Base-by-base conservation (phyloP, 192 early-diverging fungal species). In the Backusella australiensis region DNA sequence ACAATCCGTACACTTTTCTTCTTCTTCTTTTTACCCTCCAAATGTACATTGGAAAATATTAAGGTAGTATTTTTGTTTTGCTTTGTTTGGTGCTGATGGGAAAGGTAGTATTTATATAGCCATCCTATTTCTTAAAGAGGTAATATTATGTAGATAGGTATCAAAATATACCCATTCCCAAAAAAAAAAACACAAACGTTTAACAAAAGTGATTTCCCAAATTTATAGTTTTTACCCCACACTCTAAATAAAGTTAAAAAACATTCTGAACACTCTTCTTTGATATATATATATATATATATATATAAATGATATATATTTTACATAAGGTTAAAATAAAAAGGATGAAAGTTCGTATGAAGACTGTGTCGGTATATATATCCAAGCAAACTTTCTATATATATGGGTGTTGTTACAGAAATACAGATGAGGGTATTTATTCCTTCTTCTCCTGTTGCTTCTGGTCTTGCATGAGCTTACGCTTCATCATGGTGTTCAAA, bases 401-500 rank as follows among this genome's bases (percentile, higher is more conserved):
- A 26, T 63, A 29, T 59, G 19, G 19, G 4, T 26, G 53, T 26
- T 59, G 53, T 29, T 63, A 68, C 32, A 68, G 15, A 36, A 34
- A 68, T 38, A 35, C 29, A 34, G 15, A 67, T 29, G 34, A 34
- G 23, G 17, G 3, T 21, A 21, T 69, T 36, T 69, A 69, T 21
- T 39, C 34, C 12, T 38, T 23, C 23, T 39, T 69, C 17, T 69
- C 23, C n/a, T 69, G 35, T 23, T 69, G 17, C 23, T 68, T 68
- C 67, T 72, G 66, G 8, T 68, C 68, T 69, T 39, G 39, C n/a
- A 80, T 73, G 41, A 74, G 76, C 70, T 78, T 82, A 34, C 69
- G 67, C 89, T 95, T 95, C 82, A 91, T 89, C 80, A 86, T 81
- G 65, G 90, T 93, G 85, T 94, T 94, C 73, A 92, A 84, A 59